Evolutionary conservation across 805 yeast species (phyloP), one percentile per base, ranked within the genome.

Genomic region (Candida piceae): DNA sequence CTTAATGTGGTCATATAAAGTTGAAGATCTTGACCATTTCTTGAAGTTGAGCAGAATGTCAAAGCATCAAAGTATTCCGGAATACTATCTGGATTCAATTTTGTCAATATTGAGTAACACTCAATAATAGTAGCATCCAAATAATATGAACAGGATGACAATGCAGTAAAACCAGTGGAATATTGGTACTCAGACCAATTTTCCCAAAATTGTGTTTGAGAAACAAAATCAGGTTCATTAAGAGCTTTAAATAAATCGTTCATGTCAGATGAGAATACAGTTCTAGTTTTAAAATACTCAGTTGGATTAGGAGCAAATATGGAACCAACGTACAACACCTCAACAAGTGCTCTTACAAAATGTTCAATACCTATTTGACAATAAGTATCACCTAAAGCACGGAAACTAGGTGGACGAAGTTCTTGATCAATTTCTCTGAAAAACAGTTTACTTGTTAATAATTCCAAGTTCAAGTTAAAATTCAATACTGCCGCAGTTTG

Each of bases 61-160:
- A 83, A 53, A 0, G 81, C 72, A 52, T 83, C 88, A 46, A 76
- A 70, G 45, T 79, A 80, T 23, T 62, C 55, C 1, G 83, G 77
- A 2, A 53, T 43, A 32, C 68, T 62, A 0, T 45, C 52, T 0
- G 73, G 68, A 52, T 81, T 85, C 33, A 64, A 39, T 0, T 42
- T 35, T 4, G 55, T 47, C 36, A 70, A 66, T 0, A 55, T 51
- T 16, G 70, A 66, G 50, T 72, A 83, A 27, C 75, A 66, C 15
- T 61, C 60, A 11, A 67, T 64, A 10, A 83, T 61, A 22, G 64
- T 55, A 13, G 67, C 63, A 42, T 77, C 82, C 18, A 64, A 48
- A 50, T 76, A 78, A 43, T 66, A 66, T 15, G 70, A 69, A 11
- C 67, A 63, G 0, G 69, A 65, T 2, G 80, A 76, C 5, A 80